Base-by-base conservation (phyloP, 345 rosid species). In the Brassica nigra region DNA sequence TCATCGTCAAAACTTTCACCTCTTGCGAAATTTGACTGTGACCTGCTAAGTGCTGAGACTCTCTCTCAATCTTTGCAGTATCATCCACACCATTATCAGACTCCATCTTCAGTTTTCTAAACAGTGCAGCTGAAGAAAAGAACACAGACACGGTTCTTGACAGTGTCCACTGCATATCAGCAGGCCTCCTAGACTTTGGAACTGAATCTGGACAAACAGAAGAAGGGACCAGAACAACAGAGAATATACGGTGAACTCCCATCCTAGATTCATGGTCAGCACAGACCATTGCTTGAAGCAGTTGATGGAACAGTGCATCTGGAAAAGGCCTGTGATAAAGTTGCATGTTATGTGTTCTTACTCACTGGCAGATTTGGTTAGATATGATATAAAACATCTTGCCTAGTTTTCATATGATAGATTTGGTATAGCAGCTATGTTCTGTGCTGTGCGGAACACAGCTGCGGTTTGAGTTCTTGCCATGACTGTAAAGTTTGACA, bases 41-140 rank as follows among this genome's bases (percentile, higher is more conserved):
- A 47, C 69, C 89, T 82, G 27, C 70, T 82, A 58, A 84, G 84
- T 64, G 84, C 80, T 27, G 90, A 85, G 63, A 81, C 73, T 65
- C 80, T 23, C 27, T 83, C 67, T 83, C 83, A 1, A 59, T 66
- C 78, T 76, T 84, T 66, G 78, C 79, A 66, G 28, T 57, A 67
- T 81, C 85, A 64, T 82, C 83, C 29, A 66, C 82, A 7, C 86
- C 11, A 12, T 69, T 74, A 76, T 84, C 79, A 2, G 84, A 70
- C 66, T 89, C 87, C 80, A 61, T 8, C 57, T 83, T 80, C 78
- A 88, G 70, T 81, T 91, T 89, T 59, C 85, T 82, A 62, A 91
- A 87, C 27, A 89, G 83, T 75, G 92, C 93, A 84, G 91, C 91
- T 31, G 93, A 91, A 68, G 91, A 89, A 66, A 91, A 89, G 82